These are phyloP conservation scores for Primulina eburnea DNA, from an alignment of 257 asterid genomes.

Conservation along the genomic window DNA sequence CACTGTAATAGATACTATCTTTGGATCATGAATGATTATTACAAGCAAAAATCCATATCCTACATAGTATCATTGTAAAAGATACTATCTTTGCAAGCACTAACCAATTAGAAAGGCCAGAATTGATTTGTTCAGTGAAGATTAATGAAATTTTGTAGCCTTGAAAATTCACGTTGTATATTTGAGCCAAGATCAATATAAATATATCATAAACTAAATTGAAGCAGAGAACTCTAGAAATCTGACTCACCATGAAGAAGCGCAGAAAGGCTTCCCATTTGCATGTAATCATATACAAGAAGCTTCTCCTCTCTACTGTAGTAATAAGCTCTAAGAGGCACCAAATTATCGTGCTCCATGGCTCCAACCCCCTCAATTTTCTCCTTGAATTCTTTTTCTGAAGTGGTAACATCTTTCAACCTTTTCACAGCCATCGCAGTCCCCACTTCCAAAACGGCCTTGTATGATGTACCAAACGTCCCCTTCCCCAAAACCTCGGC, in stretches of 20 bases:
- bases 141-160: background rate
- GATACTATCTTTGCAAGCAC: background rate
- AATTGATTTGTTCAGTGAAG: background rate
- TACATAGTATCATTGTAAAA: background rate
- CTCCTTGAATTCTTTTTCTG: constrained; percentile 41
- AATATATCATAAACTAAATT: background rate
- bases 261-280: constrained; percentile 50
- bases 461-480: constrained; percentile 40
- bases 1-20: background rate
- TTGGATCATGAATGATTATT: background rate
- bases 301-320: constrained; percentile 51
- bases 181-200: background rate
- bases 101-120: background rate
- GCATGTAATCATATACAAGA: constrained; percentile 46
- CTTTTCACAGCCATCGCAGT: constrained; percentile 40
- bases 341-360: constrained; percentile 40
- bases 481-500: constrained; percentile 52
- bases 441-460: constrained; percentile 43
- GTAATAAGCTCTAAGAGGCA: constrained; percentile 44
- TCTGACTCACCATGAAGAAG: constrained; percentile 41
- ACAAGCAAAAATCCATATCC: background rate
- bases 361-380: constrained; percentile 36
- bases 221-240: background rate
- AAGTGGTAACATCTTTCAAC: constrained; percentile 37
- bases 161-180: background rate